Percentiles rank a stretch among this genome's conserved stretches.
These are phyloP conservation scores for Schwanniomyces sp. DNA, from an alignment of 805 yeast species.

Conservation along the genomic window DNA sequence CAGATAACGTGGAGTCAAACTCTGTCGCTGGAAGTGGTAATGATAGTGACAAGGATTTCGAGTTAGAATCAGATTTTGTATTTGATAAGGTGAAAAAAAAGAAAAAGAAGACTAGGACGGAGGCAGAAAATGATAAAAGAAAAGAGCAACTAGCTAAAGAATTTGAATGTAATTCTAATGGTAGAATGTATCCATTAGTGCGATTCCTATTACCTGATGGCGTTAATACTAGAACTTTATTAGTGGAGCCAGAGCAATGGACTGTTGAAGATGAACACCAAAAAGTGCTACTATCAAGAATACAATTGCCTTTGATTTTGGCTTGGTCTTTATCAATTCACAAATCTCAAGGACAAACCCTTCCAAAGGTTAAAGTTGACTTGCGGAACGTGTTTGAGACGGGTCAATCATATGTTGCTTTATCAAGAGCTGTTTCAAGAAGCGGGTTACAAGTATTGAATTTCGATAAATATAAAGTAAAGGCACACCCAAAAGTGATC, in stretches of 20 bases:
- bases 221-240: slow-evolving; percentile 61
- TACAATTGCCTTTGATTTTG: slow-evolving; percentile 83
- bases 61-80: slow-evolving; percentile 14
- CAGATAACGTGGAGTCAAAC: slow-evolving; percentile 3
- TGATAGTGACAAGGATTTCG: background rate
- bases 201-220: slow-evolving; percentile 73
- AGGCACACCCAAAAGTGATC: slow-evolving; percentile 68
- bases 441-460: slow-evolving; percentile 80
- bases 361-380: slow-evolving; percentile 82
- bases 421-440: slow-evolving; percentile 84
- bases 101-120: slow-evolving; percentile 4
- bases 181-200: slow-evolving; percentile 68
- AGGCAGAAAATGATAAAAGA: slow-evolving; percentile 37
- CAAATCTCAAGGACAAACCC: slow-evolving; percentile 94
- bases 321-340: slow-evolving; percentile 98
- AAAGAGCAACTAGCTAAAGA: slow-evolving; percentile 47
- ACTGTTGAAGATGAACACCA: slow-evolving; percentile 73
- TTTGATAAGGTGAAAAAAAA: slow-evolving; percentile 8
- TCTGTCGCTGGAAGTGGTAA: background rate
- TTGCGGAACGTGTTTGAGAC: slow-evolving; percentile 74
- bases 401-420: slow-evolving; percentile 96
- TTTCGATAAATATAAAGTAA: slow-evolving; percentile 63
- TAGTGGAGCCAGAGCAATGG: slow-evolving; percentile 84
- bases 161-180: slow-evolving; percentile 45
- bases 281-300: slow-evolving; percentile 64